These are phyloP conservation scores for Penicillium macrosclerotiorum DNA, from an alignment of 495 filamentous ascomycete genomes.

Conservation along the genomic window DNA sequence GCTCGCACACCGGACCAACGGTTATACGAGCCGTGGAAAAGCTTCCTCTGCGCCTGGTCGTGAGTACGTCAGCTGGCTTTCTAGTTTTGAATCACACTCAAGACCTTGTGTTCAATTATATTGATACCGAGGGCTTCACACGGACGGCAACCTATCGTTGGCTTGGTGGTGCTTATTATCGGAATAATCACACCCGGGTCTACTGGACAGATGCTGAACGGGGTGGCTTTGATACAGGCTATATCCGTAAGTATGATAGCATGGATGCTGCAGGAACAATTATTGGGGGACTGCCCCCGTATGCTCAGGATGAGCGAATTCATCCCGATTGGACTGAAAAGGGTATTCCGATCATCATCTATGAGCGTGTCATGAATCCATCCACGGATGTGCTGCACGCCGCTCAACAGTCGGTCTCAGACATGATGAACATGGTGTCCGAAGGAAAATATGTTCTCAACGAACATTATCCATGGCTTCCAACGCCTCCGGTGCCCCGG, in stretches of 20 bases:
- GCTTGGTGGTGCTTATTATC: constrained; percentile 41
- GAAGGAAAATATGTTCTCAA: neutral
- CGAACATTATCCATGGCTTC: neutral
- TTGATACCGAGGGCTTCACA: constrained; percentile 7
- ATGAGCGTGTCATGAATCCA: constrained; percentile 36
- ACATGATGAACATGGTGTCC: neutral
- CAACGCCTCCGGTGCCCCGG: neutral
- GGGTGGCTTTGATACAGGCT: constrained; percentile 20
- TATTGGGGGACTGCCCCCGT: constrained; percentile 19
- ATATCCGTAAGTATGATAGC: constrained; percentile 33
- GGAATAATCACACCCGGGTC: constrained; percentile 23
- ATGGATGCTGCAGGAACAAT: constrained; percentile 21
- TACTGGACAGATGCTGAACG: constrained; percentile 33
- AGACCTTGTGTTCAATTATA: constrained; percentile 25
- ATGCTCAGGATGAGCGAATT: constrained; percentile 17
- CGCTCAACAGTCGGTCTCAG: neutral
- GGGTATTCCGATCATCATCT: constrained; percentile 30
- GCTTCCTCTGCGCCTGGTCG: constrained; percentile 33
- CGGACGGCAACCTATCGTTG: constrained; percentile 34
- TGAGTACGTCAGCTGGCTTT: constrained; percentile 9
- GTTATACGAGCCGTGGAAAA: constrained; percentile 6
- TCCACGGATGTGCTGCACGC: constrained; percentile 2
- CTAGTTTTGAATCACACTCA: constrained; percentile 27
- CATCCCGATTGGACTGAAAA: constrained; percentile 23
- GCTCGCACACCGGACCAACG: neutral